Evolutionary conservation across 305 asterid species (phyloP).

Genomic region (Vinca major): DNA sequence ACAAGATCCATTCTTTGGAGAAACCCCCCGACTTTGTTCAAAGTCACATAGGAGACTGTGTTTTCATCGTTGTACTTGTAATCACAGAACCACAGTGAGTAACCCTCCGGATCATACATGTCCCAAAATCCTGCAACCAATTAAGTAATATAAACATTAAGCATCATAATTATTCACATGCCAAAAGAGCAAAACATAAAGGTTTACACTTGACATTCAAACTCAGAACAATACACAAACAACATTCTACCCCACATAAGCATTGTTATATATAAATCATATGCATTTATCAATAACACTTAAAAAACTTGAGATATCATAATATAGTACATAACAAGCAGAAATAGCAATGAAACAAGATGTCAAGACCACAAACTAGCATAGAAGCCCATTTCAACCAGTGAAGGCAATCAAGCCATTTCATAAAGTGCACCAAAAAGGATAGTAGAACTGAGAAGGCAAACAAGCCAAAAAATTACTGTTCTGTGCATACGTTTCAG

Average conservation of each 20-base stretch:
- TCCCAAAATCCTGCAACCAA: conserved; percentile 71
- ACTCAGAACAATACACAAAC: neutral
- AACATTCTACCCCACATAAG: neutral
- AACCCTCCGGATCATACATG: conserved; percentile 88
- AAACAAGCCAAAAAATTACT: neutral
- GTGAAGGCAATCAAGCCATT: neutral
- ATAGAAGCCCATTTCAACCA: neutral
- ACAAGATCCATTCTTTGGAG: conserved; percentile 88
- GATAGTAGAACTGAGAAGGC: neutral
- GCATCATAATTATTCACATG: too few relatives aligned
- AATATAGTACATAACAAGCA: neutral
- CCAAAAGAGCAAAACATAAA: too few relatives aligned
- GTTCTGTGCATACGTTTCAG: neutral
- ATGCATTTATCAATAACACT: neutral
- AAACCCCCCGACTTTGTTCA: conserved; percentile 86
- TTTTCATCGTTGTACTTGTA: conserved; percentile 89
- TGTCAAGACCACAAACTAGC: neutral
- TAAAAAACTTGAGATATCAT: neutral
- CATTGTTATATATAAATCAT: too few relatives aligned
- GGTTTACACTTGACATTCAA: too few relatives aligned
- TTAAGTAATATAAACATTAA: neutral
- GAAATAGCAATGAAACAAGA: neutral
- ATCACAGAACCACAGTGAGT: conserved; percentile 91
- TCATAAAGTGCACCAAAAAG: neutral
- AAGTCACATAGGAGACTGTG: conserved; percentile 64